phyloP scores from a whole-genome alignment of 345 rosid genomes.

The Psidium friedrichsthalianum region DNA sequence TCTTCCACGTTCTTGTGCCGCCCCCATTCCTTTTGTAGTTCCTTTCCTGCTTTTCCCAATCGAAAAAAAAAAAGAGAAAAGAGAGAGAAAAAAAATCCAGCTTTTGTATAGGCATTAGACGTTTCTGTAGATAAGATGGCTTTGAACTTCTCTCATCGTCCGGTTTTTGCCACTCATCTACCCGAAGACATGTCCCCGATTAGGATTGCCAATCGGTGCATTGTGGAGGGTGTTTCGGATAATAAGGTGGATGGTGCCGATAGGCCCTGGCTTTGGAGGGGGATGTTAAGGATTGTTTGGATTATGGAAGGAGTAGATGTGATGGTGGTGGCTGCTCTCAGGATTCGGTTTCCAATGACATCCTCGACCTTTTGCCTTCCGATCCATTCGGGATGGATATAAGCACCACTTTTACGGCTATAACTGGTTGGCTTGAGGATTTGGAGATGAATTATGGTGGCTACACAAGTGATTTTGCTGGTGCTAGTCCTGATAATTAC shows the following conservation, averaged over 20 bases:
- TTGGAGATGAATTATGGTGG: slow-evolving; percentile 57
- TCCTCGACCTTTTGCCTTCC: slow-evolving; percentile 77
- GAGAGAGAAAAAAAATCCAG: not conserved
- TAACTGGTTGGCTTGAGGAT: slow-evolving; percentile 84
- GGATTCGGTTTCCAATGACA: slow-evolving; percentile 61
- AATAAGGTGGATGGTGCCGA: slow-evolving; percentile 22
- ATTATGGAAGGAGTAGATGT: slow-evolving; percentile 45
- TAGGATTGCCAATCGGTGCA: slow-evolving; percentile 58
- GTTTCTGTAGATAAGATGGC: slow-evolving; percentile 42
- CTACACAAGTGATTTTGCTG: slow-evolving; percentile 27
- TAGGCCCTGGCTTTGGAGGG: slow-evolving; percentile 28
- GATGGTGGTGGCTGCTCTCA: slow-evolving; percentile 41
- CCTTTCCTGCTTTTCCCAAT: not conserved
- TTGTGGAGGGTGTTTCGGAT: slow-evolving; percentile 38
- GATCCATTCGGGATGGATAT: slow-evolving; percentile 98
- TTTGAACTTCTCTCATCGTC: slow-evolving; percentile 75
- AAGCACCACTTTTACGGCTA: slow-evolving; percentile 63
- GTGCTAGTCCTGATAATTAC: slow-evolving; percentile 30
- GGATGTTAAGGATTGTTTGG: slow-evolving; percentile 43
- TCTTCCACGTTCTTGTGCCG: not conserved
- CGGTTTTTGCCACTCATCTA: slow-evolving; percentile 42
- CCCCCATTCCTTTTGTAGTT: not conserved
- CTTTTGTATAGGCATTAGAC: slow-evolving; percentile 4
- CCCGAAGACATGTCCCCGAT: slow-evolving; percentile 63
- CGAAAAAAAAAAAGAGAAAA: not conserved